These are phyloP conservation scores for Papiliotrema terrestris DNA, from an alignment of 1,284 basidiomycete genomes.

Conservation along the genomic window DNA sequence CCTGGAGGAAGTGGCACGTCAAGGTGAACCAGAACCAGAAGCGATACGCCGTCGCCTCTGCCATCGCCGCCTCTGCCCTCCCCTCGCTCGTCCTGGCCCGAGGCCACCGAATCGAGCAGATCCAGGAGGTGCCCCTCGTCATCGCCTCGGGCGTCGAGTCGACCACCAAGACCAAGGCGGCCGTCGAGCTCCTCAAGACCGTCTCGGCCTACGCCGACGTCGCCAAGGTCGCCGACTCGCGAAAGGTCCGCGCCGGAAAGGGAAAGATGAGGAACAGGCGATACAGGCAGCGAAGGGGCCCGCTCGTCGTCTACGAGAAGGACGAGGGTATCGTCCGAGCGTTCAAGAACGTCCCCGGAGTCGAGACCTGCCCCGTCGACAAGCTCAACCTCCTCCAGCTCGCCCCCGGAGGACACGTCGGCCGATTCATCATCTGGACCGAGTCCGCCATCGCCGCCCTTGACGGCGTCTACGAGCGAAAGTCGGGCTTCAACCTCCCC, in stretches of 20 bases:
- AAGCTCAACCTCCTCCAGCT: slow-evolving; percentile 97
- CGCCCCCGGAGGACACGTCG: slow-evolving; percentile 98
- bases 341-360: slow-evolving; percentile 98
- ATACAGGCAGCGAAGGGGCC: slow-evolving; percentile 95
- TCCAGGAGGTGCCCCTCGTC: slow-evolving; percentile 96
- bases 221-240: slow-evolving; percentile 94
- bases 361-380: slow-evolving; percentile 93
- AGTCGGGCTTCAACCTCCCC: slow-evolving; percentile 94
- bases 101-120: slow-evolving; percentile 97
- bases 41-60: slow-evolving; percentile 96
- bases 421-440: slow-evolving; percentile 99
- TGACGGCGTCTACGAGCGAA: slow-evolving; percentile 91
- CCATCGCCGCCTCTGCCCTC: slow-evolving; percentile 94
- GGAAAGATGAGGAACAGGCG: slow-evolving; percentile 97
- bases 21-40: slow-evolving; percentile 99
- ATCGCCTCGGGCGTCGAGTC: slow-evolving; percentile 75
- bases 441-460: slow-evolving; percentile 89
- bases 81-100: slow-evolving; percentile 98
- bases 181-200: slow-evolving; percentile 87
- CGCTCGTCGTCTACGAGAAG: slow-evolving; percentile 95
- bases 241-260: slow-evolving; percentile 94
- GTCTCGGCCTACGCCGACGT: slow-evolving; percentile 91
- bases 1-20: slow-evolving; percentile 99
- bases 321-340: slow-evolving; percentile 97
- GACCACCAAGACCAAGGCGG: slow-evolving; percentile 96